Evolutionary conservation across 257 asterid species (phyloP).

Genomic region (Salvia rosmarinus): DNA sequence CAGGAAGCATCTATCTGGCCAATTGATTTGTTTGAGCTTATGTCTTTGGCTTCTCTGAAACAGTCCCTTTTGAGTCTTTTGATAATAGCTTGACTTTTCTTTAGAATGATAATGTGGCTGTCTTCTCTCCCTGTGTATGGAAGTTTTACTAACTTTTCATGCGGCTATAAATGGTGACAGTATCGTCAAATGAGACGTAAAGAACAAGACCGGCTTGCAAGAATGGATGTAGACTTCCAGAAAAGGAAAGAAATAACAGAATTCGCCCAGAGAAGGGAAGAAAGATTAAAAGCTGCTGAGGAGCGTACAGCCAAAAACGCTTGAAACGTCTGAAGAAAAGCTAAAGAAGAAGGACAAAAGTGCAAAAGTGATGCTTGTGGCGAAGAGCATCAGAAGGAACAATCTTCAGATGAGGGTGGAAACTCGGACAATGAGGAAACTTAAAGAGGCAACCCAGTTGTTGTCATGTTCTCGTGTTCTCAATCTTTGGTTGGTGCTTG

Average conservation of each 20-base stretch:
- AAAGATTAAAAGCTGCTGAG: conserved; percentile 85
- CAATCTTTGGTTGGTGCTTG: not conserved
- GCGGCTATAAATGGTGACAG: conserved; percentile 45
- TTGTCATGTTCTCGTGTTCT: not conserved
- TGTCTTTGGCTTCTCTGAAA: not conserved
- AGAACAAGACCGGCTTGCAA: conserved; percentile 93
- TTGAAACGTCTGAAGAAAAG: conserved; percentile 79
- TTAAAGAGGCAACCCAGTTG: conserved; percentile 23
- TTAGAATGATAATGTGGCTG: not conserved
- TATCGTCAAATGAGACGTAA: conserved; percentile 98
- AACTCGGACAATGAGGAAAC: conserved; percentile 55
- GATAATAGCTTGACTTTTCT: not conserved
- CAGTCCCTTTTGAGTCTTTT: not conserved
- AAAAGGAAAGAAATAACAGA: conserved; percentile 76
- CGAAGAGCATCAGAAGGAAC: conserved; percentile 52
- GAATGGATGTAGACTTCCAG: conserved; percentile 87
- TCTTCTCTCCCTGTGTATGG: not conserved
- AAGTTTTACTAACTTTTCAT: conserved; percentile 18
- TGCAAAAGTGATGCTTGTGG: conserved; percentile 42
- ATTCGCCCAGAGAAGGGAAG: conserved; percentile 75
- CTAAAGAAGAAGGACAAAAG: conserved; percentile 74
- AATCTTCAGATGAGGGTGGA: conserved; percentile 58
- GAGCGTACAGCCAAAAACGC: conserved; percentile 87
- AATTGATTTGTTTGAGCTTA: not conserved
- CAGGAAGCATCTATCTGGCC: not conserved